Evolutionary conservation across 2,329 filamentous ascomycete species (phyloP).

Genomic region (Sporothrix inflata): DNA sequence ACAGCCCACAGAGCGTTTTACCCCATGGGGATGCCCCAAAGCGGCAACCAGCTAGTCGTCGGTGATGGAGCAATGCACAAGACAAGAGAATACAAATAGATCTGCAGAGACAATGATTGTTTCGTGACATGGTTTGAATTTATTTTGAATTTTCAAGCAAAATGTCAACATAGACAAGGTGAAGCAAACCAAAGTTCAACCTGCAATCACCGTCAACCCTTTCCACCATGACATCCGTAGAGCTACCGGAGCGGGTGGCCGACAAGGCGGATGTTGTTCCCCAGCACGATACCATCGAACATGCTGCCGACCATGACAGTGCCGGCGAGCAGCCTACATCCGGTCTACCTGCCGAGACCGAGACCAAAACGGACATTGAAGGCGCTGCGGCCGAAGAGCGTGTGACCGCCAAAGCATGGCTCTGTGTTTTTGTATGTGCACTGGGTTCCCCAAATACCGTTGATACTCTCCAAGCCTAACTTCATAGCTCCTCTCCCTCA

Average conservation of each 20-base stretch:
- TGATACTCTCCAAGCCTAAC: too few relatives aligned
- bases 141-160: neutral
- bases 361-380: neutral
- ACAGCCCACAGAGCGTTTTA: neutral
- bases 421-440: conserved; percentile 20
- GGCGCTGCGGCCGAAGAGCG: neutral
- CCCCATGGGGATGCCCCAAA: neutral
- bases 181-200: neutral
- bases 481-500: conserved; percentile 5
- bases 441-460: too few relatives aligned
- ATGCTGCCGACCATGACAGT: neutral
- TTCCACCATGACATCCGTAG: neutral
- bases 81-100: conserved; percentile 1
- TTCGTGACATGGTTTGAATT: neutral
- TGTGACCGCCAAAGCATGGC: conserved; percentile 6
- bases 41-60: neutral
- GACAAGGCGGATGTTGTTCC: conserved; percentile 22
- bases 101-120: neutral
- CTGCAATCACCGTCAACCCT: neutral
- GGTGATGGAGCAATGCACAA: neutral
- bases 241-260: neutral
- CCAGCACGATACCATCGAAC: conserved; percentile 47
- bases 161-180: neutral
- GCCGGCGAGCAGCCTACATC: neutral
- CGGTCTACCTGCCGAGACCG: neutral